Conservation (phyloP, 2,329 filamentous ascomycete genomes). For the Fusarium graminum region DNA sequence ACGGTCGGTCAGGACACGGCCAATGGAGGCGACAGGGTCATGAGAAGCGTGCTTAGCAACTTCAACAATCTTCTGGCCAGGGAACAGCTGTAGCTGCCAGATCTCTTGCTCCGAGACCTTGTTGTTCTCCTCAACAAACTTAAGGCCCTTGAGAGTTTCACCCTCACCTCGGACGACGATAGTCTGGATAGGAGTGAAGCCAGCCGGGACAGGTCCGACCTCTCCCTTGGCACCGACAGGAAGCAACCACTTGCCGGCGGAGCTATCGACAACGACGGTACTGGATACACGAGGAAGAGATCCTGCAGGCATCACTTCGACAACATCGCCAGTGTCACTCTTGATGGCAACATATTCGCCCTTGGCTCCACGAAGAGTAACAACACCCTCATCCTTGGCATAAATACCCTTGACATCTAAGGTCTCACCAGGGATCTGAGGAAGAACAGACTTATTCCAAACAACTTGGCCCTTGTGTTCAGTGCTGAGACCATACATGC, state of each 20-base stretch:
- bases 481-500: slow-evolving; percentile 83
- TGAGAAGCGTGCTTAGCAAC: slow-evolving; percentile 78
- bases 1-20: slow-evolving; percentile 90
- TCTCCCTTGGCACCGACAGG: slow-evolving; percentile 65
- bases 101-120: slow-evolving; percentile 61
- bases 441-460: slow-evolving; percentile 78
- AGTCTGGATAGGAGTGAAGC: slow-evolving; percentile 64
- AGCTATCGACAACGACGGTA: slow-evolving; percentile 66
- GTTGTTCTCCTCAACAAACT: slow-evolving; percentile 60
- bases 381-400: slow-evolving; percentile 68
- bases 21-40: slow-evolving; percentile 94
- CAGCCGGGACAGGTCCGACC: slow-evolving; percentile 60
- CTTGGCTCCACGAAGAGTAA: slow-evolving; percentile 70
- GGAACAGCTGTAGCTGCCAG: slow-evolving; percentile 80
- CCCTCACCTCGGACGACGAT: slow-evolving; percentile 66
- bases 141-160: slow-evolving; percentile 67
- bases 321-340: slow-evolving; percentile 64
- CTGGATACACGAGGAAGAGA: slow-evolving; percentile 50
- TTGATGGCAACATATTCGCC: slow-evolving; percentile 73
- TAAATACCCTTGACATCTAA: slow-evolving; percentile 79
- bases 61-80: slow-evolving; percentile 75
- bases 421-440: slow-evolving; percentile 65
- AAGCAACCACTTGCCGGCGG: slow-evolving; percentile 66
- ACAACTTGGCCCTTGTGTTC: slow-evolving; percentile 78
- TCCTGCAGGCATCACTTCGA: slow-evolving; percentile 59